phyloP scores from a whole-genome alignment of 352 stramenopile species.

The Pythium inflatum region DNA sequence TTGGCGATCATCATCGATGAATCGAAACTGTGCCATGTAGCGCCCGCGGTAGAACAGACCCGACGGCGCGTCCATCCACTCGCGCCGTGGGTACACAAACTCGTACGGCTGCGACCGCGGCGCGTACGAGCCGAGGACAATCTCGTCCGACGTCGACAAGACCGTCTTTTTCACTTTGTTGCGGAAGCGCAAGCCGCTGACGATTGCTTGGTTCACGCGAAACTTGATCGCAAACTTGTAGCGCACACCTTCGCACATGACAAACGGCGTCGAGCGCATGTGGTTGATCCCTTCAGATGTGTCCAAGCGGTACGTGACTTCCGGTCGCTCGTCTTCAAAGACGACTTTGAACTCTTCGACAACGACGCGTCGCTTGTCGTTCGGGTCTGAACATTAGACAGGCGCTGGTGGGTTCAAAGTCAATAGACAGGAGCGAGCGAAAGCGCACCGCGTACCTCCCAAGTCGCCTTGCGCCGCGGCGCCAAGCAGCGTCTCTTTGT shows the following conservation, averaged over 20 bases:
- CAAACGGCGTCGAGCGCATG: constrained; percentile 75
- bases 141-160: constrained; percentile 70
- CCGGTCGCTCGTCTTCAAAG: constrained; percentile 70
- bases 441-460: constrained; percentile 66
- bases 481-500: constrained; percentile 86
- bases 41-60: constrained; percentile 88
- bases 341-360: constrained; percentile 87
- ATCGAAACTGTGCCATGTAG: constrained; percentile 82
- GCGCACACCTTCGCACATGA: constrained; percentile 70
- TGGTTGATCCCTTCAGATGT: constrained; percentile 67
- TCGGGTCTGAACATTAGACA: too few species aligned
- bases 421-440: too few species aligned
- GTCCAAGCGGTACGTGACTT: constrained; percentile 78
- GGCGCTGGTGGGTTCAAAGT: too few species aligned
- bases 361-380: constrained; percentile 71
- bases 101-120: constrained; percentile 73
- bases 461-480: constrained; percentile 77
- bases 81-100: constrained; percentile 79
- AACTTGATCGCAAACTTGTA: constrained; percentile 89
- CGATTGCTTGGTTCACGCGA: constrained; percentile 84
- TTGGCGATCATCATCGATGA: constrained; percentile 67
- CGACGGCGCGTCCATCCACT: constrained; percentile 83
- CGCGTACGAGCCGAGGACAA: constrained; percentile 86
- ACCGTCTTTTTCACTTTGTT: constrained; percentile 90
- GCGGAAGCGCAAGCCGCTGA: constrained; percentile 82